Evolutionary conservation across 108 stramenopile species (phyloP), one percentile per base, ranked within the genome.

Genomic region (Ochromonas danica): DNA sequence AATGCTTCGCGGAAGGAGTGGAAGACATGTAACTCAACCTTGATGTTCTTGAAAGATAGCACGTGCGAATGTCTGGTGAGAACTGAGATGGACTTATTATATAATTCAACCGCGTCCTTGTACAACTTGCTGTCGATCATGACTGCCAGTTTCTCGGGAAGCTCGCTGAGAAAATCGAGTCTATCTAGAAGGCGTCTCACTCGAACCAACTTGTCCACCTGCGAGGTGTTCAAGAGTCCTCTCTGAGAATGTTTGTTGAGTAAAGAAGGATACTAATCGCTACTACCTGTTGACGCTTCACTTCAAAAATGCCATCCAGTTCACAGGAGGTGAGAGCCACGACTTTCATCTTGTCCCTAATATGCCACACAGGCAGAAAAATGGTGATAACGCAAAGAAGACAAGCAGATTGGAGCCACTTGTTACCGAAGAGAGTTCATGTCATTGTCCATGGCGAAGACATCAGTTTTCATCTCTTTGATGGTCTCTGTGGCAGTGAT

Each of bases 401-500:
- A n/a, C n/a, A n/a, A n/a, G n/a, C n/a, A n/a, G n/a, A n/a, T n/a
- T n/a, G n/a, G n/a, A n/a, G n/a, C n/a, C n/a, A n/a, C n/a, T 14
- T 51, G 6, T 14, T 51, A 51, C 45, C 42, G 41, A 1, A 90
- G 61, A 25, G 81, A 61, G 33, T 51, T 51, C 72, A 89, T 81
- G 60, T 88, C 87, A 28, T 41, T 57, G 74, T 88, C 88, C 71
- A 89, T 89, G 42, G 39, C 87, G 74, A 81, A 83, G 33, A 89
- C 88, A 61, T 87, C 86, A 61, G 62, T 80, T 43, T 86, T 81
- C 89, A 90, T 88, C 41, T 85, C 82, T 61, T 92, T 89, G 77
- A 99, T 94, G 51, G 97, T 96, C 83, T 97, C 97, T 1, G 98
- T 97, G 39, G 97, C 98, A 77, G 89, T 90, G 77, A 99, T 96